Evolutionary conservation across 2,329 filamentous ascomycete genomes (phyloP).

Genomic region (Fusarium miscanthi): DNA sequence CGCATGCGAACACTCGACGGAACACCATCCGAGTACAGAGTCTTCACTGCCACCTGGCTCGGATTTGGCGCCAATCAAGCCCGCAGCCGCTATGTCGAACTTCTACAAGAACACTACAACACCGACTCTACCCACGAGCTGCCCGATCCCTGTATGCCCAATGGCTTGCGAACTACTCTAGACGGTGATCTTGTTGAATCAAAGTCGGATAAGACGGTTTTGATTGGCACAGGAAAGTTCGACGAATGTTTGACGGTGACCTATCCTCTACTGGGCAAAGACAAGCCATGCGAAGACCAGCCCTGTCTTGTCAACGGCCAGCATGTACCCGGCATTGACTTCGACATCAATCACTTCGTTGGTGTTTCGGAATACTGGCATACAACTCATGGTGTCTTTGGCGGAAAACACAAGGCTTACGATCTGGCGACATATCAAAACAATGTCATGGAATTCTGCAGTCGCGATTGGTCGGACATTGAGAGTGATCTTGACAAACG

Average conservation of each 20-base stretch:
- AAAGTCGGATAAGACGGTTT: conserved; percentile 57
- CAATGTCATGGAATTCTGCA: conserved; percentile 86
- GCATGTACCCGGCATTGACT: conserved; percentile 95
- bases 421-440: conserved; percentile 91
- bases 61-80: conserved; percentile 98
- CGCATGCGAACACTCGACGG: conserved; percentile 88
- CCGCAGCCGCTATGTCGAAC: conserved; percentile 83
- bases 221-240: conserved; percentile 89
- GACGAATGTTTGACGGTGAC: conserved; percentile 85
- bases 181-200: conserved; percentile 68
- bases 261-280: conserved; percentile 88
- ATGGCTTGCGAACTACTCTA: conserved; percentile 77
- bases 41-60: conserved; percentile 97
- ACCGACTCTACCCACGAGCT: conserved; percentile 69
- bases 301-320: conserved; percentile 92
- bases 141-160: conserved; percentile 91
- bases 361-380: conserved; percentile 99
- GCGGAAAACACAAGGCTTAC: conserved; percentile 82
- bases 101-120: conserved; percentile 74
- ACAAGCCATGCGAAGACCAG: conserved; percentile 81
- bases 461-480: conserved; percentile 83
- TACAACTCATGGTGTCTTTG: conserved; percentile 94
- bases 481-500: conserved; percentile 70
- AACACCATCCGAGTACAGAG: conserved; percentile 79
- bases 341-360: conserved; percentile 96